These are phyloP conservation scores for Aspergillus sclerotiicarbonarius DNA, from an alignment of 495 filamentous ascomycete species.

Conservation along the genomic window DNA sequence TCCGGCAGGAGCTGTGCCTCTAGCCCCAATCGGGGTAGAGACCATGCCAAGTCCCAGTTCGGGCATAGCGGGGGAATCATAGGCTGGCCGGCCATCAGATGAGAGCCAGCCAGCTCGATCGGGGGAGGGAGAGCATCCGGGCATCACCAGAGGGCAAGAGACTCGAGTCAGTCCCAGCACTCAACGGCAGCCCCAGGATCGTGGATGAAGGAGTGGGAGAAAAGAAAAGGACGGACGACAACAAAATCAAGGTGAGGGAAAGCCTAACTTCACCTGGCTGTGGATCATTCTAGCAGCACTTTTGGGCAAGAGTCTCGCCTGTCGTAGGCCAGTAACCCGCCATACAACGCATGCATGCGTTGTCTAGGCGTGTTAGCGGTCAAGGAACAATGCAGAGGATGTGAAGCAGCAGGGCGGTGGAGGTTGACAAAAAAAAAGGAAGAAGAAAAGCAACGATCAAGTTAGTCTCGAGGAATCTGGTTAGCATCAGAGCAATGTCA, in stretches of 20 bases:
- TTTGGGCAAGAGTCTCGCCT: background rate
- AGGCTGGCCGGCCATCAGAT: background rate
- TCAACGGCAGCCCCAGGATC: background rate
- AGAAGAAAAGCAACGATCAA: background rate
- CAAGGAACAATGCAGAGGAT: background rate
- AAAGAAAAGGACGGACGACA: slow-evolving; percentile 7
- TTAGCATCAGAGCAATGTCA: slow-evolving; percentile 7
- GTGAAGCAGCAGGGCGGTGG: background rate
- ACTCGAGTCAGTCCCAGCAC: background rate
- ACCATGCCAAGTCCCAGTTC: slow-evolving; percentile 17
- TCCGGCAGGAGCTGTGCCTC: slow-evolving; percentile 4
- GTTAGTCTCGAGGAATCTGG: background rate
- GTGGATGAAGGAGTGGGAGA: slow-evolving; percentile 2
- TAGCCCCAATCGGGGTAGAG: slow-evolving; percentile 15
- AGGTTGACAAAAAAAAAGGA: background rate
- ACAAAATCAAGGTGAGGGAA: background rate
- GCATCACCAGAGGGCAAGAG: background rate
- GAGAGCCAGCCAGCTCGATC: background rate
- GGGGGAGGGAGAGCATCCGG: background rate
- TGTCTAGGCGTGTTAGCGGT: background rate
- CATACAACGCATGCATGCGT: slow-evolving; percentile 6
- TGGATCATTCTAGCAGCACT: slow-evolving; percentile 4
- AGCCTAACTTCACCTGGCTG: slow-evolving; percentile 1
- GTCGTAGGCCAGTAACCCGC: background rate
- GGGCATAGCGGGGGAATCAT: slow-evolving; percentile 19